phyloP scores from a whole-genome alignment of 495 filamentous ascomycete genomes.

The Aeminium ludgeri region DNA sequence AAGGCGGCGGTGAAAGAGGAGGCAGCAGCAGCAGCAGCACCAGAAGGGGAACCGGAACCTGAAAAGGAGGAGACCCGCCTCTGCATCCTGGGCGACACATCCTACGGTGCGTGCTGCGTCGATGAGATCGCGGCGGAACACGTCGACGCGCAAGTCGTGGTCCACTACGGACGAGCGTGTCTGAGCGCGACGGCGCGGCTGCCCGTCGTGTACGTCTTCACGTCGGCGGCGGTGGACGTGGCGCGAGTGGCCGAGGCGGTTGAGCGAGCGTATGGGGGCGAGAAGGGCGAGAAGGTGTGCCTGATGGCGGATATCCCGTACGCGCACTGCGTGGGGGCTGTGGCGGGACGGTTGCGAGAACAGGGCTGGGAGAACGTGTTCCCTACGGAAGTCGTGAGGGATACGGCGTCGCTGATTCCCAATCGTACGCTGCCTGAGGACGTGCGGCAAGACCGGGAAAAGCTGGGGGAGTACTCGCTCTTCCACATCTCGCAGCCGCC shows the following conservation, averaged over 20 bases:
- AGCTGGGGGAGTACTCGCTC: constrained; percentile 52
- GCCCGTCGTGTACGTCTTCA: constrained; percentile 88
- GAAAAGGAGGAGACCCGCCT: constrained; percentile 34
- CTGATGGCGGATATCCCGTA: constrained; percentile 86
- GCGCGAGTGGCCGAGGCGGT: constrained; percentile 37
- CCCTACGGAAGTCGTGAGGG: constrained; percentile 52
- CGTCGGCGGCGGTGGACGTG: constrained; percentile 44
- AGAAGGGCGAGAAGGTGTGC: constrained; percentile 46
- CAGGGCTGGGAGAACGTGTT: constrained; percentile 56
- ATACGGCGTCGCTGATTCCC: constrained; percentile 68
- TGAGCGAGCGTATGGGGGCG: constrained; percentile 53
- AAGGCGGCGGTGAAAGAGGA: constrained; percentile 18
- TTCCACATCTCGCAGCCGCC: constrained; percentile 87
- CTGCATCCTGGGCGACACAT: constrained; percentile 87
- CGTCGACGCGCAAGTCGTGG: constrained; percentile 72
- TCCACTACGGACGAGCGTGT: constrained; percentile 89
- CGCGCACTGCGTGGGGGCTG: constrained; percentile 43
- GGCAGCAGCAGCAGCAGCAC: background rate
- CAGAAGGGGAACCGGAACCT: background rate
- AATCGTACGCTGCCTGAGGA: constrained; percentile 52
- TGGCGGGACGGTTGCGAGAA: constrained; percentile 33
- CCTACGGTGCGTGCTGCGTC: constrained; percentile 91
- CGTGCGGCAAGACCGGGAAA: constrained; percentile 30
- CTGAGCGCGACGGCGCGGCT: constrained; percentile 77
- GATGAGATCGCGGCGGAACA: constrained; percentile 96